These are phyloP conservation scores for Exophiala oligosperma DNA, from an alignment of 2,329 filamentous ascomycete genomes.

Conservation along the genomic window DNA sequence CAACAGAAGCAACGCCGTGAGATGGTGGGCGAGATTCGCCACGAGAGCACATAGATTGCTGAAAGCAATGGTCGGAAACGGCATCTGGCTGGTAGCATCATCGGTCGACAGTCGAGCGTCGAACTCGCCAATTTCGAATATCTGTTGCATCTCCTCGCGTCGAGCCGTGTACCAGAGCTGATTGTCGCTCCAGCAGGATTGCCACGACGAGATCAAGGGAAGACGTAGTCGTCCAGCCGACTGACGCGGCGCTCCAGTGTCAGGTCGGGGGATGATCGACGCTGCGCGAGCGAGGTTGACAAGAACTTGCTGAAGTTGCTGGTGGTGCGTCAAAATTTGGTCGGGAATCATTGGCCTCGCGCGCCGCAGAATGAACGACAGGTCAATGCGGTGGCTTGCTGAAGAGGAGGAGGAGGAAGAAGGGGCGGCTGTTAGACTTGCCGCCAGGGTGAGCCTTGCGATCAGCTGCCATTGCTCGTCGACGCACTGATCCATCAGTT, in stretches of 20 bases:
- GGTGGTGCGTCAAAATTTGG: not conserved
- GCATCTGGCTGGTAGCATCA: not conserved
- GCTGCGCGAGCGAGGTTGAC: constrained; percentile 3
- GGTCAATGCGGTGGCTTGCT: not conserved
- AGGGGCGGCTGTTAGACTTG: not conserved
- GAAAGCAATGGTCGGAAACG: constrained; percentile 6
- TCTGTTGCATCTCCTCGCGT: constrained; percentile 7
- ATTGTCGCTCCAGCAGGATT: constrained; percentile 5
- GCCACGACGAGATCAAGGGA: not conserved
- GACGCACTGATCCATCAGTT: not conserved
- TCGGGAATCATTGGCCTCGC: not conserved
- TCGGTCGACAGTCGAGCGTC: not conserved
- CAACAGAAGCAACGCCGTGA: constrained; percentile 4
- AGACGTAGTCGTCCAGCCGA: not conserved
- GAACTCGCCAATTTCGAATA: constrained; percentile 3
- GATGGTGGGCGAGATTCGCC: constrained; percentile 7
- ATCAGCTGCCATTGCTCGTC: constrained; percentile 3
- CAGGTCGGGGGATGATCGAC: not conserved
- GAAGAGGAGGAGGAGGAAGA: not conserved
- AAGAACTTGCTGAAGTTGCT: constrained; percentile 2
- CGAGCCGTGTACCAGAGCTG: constrained; percentile 4
- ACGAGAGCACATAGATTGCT: constrained; percentile 9
- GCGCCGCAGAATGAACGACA: not conserved
- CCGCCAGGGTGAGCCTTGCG: not conserved
- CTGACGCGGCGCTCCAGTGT: too few species aligned